phyloP scores from a whole-genome alignment of 345 rosid genomes.

The Pistacia integerrima region DNA sequence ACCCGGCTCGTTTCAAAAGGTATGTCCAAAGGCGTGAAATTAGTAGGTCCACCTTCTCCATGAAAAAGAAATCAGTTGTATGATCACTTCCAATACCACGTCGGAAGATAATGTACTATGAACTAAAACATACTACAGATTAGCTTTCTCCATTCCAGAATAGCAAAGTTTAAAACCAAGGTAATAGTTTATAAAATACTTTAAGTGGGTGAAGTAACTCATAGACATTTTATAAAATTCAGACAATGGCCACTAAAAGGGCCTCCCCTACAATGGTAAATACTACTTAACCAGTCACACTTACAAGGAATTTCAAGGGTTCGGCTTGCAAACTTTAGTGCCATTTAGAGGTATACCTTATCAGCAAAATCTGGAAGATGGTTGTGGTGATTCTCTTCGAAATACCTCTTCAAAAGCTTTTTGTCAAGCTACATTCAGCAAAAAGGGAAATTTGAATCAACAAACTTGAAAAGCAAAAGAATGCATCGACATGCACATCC shows the following conservation, averaged over 20 bases:
- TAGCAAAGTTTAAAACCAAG: background rate
- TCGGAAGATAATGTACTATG: conserved; percentile 65
- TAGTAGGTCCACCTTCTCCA: conserved; percentile 56
- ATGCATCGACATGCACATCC: background rate
- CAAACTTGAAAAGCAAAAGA: background rate
- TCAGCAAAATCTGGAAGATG: conserved; percentile 71
- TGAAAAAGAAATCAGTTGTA: conserved; percentile 52
- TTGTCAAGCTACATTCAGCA: conserved; percentile 62
- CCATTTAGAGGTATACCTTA: conserved; percentile 44
- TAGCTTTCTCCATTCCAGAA: background rate
- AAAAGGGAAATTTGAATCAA: background rate
- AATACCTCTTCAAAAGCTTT: conserved; percentile 53
- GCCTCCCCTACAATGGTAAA: too few species aligned
- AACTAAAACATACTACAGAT: background rate
- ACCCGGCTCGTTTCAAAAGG: conserved; percentile 62
- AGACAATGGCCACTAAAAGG: too few species aligned
- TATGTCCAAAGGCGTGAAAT: conserved; percentile 53
- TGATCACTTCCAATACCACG: conserved; percentile 83
- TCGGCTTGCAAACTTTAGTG: background rate
- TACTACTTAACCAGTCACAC: too few species aligned
- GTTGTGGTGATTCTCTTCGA: conserved; percentile 53
- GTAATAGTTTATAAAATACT: too few species aligned
- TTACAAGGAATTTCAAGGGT: background rate
- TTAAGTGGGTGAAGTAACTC: too few species aligned
- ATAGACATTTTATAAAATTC: too few species aligned